Conservation (phyloP, 306 rosid species). For the Quercus rubra region DNA sequence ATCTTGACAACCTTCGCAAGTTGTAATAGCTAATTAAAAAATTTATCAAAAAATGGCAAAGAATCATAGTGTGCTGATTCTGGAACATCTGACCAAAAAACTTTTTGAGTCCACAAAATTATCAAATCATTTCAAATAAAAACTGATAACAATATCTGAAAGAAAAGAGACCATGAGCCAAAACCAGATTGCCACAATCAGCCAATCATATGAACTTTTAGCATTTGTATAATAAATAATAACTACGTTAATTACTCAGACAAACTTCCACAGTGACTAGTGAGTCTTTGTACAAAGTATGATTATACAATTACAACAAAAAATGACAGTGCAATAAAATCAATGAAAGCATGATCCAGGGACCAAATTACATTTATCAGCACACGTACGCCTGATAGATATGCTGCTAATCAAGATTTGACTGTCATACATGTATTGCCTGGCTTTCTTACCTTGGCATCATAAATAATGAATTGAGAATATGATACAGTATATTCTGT, state of each 20-base stretch:
- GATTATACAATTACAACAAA: not conserved
- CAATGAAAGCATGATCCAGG: not conserved
- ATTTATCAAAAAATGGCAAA: too few relatives aligned
- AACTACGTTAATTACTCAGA: not conserved
- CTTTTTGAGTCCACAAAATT: too few relatives aligned
- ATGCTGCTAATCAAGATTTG: not conserved
- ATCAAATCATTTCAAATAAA: not conserved
- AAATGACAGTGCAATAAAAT: not conserved
- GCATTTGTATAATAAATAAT: not conserved
- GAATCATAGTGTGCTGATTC: too few relatives aligned
- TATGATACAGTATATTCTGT: slow-evolving; percentile 5
- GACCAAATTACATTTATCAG: not conserved
- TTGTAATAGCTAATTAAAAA: too few relatives aligned
- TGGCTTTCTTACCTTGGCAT: too few relatives aligned
- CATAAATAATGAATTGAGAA: too few relatives aligned
- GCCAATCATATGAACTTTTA: not conserved
- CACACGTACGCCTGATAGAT: not conserved
- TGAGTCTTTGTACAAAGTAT: too few relatives aligned
- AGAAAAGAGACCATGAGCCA: not conserved
- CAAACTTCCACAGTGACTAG: too few relatives aligned
- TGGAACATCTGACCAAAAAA: too few relatives aligned
- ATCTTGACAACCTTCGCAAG: too few relatives aligned
- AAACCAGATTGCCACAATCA: not conserved
- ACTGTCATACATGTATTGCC: not conserved
- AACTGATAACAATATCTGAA: not conserved